Base-by-base conservation (phyloP, 2,329 filamentous ascomycete species). In the Penicillium sclerotiorum region DNA sequence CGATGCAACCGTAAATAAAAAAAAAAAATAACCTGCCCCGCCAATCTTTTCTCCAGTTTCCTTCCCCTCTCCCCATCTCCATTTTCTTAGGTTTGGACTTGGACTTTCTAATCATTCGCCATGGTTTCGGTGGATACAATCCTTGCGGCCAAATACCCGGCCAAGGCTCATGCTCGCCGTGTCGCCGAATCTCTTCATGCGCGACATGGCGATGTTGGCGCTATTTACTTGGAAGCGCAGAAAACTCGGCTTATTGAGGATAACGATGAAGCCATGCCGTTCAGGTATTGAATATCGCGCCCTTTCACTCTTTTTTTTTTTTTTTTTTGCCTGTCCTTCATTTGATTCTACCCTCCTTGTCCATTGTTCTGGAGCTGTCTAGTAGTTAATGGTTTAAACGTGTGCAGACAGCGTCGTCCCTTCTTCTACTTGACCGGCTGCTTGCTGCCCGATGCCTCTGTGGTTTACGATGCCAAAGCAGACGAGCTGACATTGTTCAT, bases 391-490 rank as follows among this genome's bases (percentile, higher is more conserved):
- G n/a, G n/a, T n/a, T n/a, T n/a, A n/a, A n/a, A n/a, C n/a, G 9
- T 20, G 8, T 22, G 22, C 33, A 91, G 90, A 58, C 92, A 96
- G 74, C 89, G 92, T 56, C 87, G 94, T 47, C 89, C 85, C 71
- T 99, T 99, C 77, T 96, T 89, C 82, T 99, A 99, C 73, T 79
- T 97, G 37, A 93, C 90, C 20, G 94, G 94, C 61, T 95, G 86
- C 66, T 81, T 85, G 55, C 80, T 95, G 23, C 82, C 92, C 51
- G 91, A 96, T 71, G 87, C 87, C 63, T 86, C 86, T 67, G 82
- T 90, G 52, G 81, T 87, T 49, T 96, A 96, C 77, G 87, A 96
- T 58, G 86, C 95, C 50, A 77, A 81, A 38, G 80, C 83, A 40
- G 81, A 85, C 57, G 84, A 85, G 61, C 82, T 92, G 33, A 95